A percentile compares a stretch with the other conserved stretches of the same genome.
These are phyloP conservation scores for Cnidoscolus chayamansa DNA, from an alignment of 441 rosid species.

Conservation along the genomic window DNA sequence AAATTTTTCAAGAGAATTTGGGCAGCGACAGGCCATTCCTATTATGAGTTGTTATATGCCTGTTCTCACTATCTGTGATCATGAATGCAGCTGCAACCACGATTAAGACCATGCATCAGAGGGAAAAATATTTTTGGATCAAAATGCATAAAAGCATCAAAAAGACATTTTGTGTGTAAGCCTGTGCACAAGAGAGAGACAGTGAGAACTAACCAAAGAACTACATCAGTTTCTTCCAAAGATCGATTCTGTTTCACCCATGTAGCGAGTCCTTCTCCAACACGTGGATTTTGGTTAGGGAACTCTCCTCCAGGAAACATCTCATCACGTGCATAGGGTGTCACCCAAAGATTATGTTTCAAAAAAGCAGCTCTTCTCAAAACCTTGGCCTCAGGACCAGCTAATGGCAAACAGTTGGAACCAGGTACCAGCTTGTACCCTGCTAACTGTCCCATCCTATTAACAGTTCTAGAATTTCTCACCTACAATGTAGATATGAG, in stretches of 20 bases:
- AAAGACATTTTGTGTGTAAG: neutral
- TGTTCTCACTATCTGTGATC: too few relatives aligned
- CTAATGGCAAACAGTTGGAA: slow-evolving; percentile 76
- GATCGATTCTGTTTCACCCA: slow-evolving; percentile 80
- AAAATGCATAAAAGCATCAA: neutral
- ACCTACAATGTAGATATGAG: slow-evolving; percentile 44
- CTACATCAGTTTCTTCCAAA: slow-evolving; percentile 69
- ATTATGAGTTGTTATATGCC: too few relatives aligned
- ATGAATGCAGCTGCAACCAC: too few relatives aligned
- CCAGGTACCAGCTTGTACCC: slow-evolving; percentile 84
- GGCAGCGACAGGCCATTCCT: too few relatives aligned
- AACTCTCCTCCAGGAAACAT: slow-evolving; percentile 87
- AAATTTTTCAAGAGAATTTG: too few relatives aligned
- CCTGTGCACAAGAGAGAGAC: neutral
- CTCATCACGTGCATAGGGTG: slow-evolving; percentile 56
- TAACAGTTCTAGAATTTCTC: slow-evolving; percentile 77
- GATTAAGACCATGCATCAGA: too few relatives aligned
- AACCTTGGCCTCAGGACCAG: slow-evolving; percentile 73
- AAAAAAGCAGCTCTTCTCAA: slow-evolving; percentile 79
- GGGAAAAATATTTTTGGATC: neutral
- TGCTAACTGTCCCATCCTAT: slow-evolving; percentile 76
- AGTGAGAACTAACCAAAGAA: slow-evolving; percentile 55
- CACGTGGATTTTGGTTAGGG: slow-evolving; percentile 85
- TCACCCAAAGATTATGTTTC: slow-evolving; percentile 83
- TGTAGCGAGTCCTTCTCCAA: slow-evolving; percentile 72